Evolutionary conservation across 345 rosid genomes (phyloP), one percentile per base, ranked within the genome.

Genomic region (Bruguiera sexangula): DNA sequence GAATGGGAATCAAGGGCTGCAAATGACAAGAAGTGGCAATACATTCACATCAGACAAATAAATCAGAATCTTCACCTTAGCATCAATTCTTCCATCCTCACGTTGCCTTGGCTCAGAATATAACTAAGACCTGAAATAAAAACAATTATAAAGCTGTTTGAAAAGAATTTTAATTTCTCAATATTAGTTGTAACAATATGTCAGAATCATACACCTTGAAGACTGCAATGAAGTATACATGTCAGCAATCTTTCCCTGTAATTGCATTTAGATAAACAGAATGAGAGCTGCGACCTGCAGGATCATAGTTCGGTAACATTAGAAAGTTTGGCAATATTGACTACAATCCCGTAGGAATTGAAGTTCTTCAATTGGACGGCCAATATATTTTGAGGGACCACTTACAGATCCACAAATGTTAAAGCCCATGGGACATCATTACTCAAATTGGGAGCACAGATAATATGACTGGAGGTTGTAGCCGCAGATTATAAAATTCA

Each of bases 211-310:
- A 43, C 68, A 92, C 96, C 98, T 87, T 70, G 96, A 92, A 77
- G 97, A 94, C 70, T 94, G 97, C 70, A 91, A 74, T 62, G 96
- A 80, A 62, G 95, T 94, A 75, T 91, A 94, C 85, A 91, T 91
- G 81, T 91, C 98, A 16, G 97, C 98, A 79, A 88, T 67, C 84
- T 94, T 91, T 34, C 97, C 98, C 98, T 94, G 88, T 48, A 72
- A 81, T 70, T 19, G 46, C 75, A 79, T 19, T 60, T 69, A n/a
- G 58, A 36, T 63, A 61, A 68, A 60, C 26, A 51, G 37, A 32
- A 24, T 13, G 26, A 60, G 60, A 15, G 31, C 34, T 43, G 58
- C 60, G 63, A 73, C 31, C 73, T 60, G 19, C 31, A 53, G 1
- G 55, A 64, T 36, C 54, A 69, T 52, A 22, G 36, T 20, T 3